Conservation (phyloP, 2,329 filamentous ascomycete genomes). For the Trichoderma pleuroti region DNA sequence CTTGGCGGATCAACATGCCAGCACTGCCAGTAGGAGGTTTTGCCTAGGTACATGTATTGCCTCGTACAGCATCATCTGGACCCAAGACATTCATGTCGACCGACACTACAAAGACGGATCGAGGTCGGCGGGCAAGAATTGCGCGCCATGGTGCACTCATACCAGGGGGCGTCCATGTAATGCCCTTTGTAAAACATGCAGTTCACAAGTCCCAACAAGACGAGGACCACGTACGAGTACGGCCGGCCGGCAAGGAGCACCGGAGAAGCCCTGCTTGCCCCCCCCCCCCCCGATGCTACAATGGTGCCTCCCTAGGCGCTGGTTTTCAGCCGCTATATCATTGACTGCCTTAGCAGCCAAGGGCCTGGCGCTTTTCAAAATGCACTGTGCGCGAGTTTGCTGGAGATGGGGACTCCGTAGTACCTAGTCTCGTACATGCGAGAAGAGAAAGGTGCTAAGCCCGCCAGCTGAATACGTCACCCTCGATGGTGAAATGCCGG, state of each 20-base stretch:
- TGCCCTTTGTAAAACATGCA: background rate
- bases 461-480: background rate
- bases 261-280: background rate
- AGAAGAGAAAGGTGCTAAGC: background rate
- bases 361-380: background rate
- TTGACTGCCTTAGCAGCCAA: background rate
- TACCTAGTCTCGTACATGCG: too few species aligned
- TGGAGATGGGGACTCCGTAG: background rate
- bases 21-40: background rate
- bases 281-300: background rate
- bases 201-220: background rate
- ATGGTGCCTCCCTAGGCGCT: background rate
- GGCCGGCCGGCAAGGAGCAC: background rate
- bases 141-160: background rate
- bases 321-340: background rate
- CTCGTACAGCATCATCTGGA: background rate
- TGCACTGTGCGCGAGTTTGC: background rate
- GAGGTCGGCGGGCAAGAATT: background rate
- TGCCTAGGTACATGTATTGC: background rate
- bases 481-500: background rate
- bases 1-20: background rate
- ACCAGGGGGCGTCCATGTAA: background rate
- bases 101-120: background rate
- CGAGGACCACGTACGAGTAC: background rate
- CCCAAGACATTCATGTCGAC: background rate